These are phyloP conservation scores for Senna tora DNA, from an alignment of 306 rosid genomes.

Conservation along the genomic window DNA sequence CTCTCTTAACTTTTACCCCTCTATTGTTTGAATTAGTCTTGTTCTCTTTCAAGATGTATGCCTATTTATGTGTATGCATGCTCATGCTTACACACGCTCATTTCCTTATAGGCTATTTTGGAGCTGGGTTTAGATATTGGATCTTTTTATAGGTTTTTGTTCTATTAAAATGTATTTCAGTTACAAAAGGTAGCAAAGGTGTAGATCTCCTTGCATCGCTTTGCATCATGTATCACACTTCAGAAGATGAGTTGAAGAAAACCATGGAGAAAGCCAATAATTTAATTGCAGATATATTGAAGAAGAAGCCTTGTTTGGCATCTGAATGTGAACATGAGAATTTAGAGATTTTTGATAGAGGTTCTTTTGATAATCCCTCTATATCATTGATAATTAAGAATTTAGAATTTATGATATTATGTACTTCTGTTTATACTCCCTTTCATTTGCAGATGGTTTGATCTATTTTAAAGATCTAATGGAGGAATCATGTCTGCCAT, in stretches of 20 bases:
- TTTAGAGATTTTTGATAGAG: slow-evolving; percentile 71
- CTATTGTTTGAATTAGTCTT: slow-evolving; percentile 12
- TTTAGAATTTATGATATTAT: neutral
- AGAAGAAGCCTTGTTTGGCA: slow-evolving; percentile 68
- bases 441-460: slow-evolving; percentile 70
- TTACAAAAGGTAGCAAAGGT: slow-evolving; percentile 65
- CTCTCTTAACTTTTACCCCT: slow-evolving; percentile 1
- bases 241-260: slow-evolving; percentile 89
- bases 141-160: slow-evolving; percentile 34
- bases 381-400: slow-evolving; percentile 19
- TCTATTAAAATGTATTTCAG: slow-evolving; percentile 49
- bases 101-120: slow-evolving; percentile 11
- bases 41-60: neutral
- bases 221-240: slow-evolving; percentile 69
- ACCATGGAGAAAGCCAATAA: slow-evolving; percentile 78
- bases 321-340: slow-evolving; percentile 71
- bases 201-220: slow-evolving; percentile 90
- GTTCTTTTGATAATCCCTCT: slow-evolving; percentile 44
- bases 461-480: slow-evolving; percentile 75
- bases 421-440: slow-evolving; percentile 30
- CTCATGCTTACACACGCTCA: neutral
- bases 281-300: slow-evolving; percentile 72
- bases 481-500: slow-evolving; percentile 65
- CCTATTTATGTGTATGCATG: slow-evolving; percentile 7
- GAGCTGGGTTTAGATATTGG: neutral